These are phyloP conservation scores for Eutrema salsugineum DNA, from an alignment of 441 rosid genomes.

Conservation along the genomic window DNA sequence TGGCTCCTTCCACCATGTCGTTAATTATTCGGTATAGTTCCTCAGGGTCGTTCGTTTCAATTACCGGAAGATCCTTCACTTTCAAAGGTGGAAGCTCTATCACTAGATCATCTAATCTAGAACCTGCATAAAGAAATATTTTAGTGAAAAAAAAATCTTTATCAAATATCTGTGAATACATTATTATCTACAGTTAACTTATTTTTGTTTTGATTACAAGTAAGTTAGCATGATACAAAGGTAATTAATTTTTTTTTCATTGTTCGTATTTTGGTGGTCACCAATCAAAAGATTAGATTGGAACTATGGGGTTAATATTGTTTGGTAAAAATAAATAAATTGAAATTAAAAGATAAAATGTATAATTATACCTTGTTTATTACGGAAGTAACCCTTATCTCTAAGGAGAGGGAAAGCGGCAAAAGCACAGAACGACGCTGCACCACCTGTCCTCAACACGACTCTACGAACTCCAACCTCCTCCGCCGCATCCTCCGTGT, in stretches of 20 bases:
- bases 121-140: background rate
- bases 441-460: slow-evolving; percentile 38
- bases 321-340: background rate
- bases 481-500: slow-evolving; percentile 36
- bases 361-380: slow-evolving; percentile 26
- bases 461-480: slow-evolving; percentile 35
- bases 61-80: slow-evolving; percentile 32
- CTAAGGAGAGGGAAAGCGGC: slow-evolving; percentile 19
- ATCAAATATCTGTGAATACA: no score
- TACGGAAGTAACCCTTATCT: slow-evolving; percentile 32
- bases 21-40: background rate
- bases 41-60: background rate
- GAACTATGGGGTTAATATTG: slow-evolving; percentile 8
- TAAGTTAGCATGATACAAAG: no score
- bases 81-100: slow-evolving; percentile 33
- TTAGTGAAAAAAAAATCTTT: no score
- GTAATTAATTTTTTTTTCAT: no score
- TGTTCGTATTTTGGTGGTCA: no score
- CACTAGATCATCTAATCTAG: slow-evolving; percentile 8
- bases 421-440: slow-evolving; percentile 29
- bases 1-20: slow-evolving; percentile 12
- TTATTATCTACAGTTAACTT: no score
- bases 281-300: background rate
- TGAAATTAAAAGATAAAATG: background rate
- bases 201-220: no score